Percentiles rank a stretch among this genome's conserved stretches.
phyloP scores from a whole-genome alignment of 2,329 filamentous ascomycete species.

The Colletotrichum cuscutae region DNA sequence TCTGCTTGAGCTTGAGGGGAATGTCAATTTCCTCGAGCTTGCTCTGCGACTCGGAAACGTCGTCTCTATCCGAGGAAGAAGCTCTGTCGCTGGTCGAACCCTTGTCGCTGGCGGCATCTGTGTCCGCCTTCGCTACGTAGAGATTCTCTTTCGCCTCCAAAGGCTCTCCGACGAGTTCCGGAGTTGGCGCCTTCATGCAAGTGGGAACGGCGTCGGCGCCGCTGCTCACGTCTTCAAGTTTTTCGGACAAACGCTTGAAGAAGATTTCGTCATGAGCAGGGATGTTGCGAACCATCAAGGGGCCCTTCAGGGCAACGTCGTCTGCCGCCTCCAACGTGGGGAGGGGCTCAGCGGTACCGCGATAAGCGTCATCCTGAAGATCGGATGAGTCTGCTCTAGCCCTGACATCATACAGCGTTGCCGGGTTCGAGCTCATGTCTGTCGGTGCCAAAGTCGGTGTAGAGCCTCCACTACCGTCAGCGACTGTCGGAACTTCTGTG shows the following conservation, averaged over 20 bases:
- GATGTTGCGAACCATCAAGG: constrained; percentile 65
- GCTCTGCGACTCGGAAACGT: constrained; percentile 38
- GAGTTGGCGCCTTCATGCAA: constrained; percentile 49
- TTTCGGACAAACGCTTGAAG: constrained; percentile 60
- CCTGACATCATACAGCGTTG: constrained; percentile 29
- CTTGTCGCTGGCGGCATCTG: constrained; percentile 28
- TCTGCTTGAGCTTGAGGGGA: constrained; percentile 56
- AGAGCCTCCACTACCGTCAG: constrained; percentile 51
- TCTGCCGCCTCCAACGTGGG: constrained; percentile 50
- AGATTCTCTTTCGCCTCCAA: constrained; percentile 30
- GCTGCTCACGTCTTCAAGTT: constrained; percentile 60
- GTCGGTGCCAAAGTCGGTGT: constrained; percentile 45
- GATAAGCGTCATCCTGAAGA: constrained; percentile 21
- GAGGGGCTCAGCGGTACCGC: constrained; percentile 38
- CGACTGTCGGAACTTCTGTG: constrained; percentile 51
- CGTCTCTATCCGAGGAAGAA: constrained; percentile 37
- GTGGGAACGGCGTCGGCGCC: constrained; percentile 59
- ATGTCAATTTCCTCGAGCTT: constrained; percentile 52
- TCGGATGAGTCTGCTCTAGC: constrained; percentile 27
- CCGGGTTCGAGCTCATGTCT: constrained; percentile 25
- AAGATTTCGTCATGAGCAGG: constrained; percentile 67
- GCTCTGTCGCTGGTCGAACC: constrained; percentile 4
- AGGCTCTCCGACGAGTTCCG: constrained; percentile 36
- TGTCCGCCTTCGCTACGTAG: not conserved
- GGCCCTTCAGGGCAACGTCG: constrained; percentile 61